A percentile compares a stretch with the other conserved stretches of the same genome.
These are phyloP conservation scores for Apophysomyces elegans DNA, from an alignment of 371 early-diverging fungal species.

Conservation along the genomic window DNA sequence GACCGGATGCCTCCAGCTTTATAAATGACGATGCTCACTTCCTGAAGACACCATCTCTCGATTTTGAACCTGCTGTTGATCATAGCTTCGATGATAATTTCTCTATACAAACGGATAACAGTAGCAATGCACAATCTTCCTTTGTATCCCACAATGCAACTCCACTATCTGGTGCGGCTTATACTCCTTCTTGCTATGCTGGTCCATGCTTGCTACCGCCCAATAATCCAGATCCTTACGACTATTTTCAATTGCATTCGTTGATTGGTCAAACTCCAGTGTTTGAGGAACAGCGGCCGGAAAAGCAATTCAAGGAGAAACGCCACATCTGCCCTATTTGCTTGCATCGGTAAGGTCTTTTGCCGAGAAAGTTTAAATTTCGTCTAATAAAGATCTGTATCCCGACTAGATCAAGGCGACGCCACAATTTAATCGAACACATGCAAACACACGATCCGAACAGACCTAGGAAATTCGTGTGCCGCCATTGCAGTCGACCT, in stretches of 20 bases:
- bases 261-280: not conserved
- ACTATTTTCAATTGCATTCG: conserved; percentile 2
- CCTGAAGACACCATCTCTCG: not conserved
- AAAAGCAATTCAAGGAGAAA: conserved; percentile 23
- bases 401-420: conserved; percentile 33
- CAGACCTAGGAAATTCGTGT: conserved; percentile 30
- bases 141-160: not conserved
- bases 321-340: conserved; percentile 33
- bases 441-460: conserved; percentile 38
- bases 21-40: not conserved
- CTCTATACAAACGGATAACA: conserved; percentile 1
- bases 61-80: not conserved
- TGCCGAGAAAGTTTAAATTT: conserved; percentile 3
- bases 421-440: conserved; percentile 37
- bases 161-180: no score
- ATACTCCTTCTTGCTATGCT: not conserved
- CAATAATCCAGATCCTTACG: not conserved
- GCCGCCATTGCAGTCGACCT: conserved; percentile 27
- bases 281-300: conserved; percentile 10
- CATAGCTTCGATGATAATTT: not conserved
- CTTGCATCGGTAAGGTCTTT: conserved; percentile 29
- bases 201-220: not conserved
- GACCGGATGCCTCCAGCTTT: not conserved
- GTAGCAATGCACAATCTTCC: not conserved
- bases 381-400: conserved; percentile 1